These are phyloP conservation scores for Basipetospora chlamydospora DNA, from an alignment of 2,329 filamentous ascomycete genomes.

Conservation along the genomic window DNA sequence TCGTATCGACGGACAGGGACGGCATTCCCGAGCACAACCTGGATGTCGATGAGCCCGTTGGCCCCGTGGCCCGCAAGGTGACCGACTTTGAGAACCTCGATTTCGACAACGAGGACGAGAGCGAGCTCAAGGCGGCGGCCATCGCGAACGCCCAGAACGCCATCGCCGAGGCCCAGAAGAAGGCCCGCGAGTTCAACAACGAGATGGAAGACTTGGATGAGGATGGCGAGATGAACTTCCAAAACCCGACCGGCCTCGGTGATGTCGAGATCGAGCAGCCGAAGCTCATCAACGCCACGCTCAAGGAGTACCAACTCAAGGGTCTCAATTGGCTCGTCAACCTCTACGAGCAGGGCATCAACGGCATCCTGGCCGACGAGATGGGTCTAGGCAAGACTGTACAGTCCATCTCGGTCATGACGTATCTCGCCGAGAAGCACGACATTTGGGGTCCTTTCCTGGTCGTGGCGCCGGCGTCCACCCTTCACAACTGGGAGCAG, in stretches of 20 bases:
- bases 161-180: slow-evolving; percentile 84
- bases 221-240: slow-evolving; percentile 98
- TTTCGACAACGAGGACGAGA: slow-evolving; percentile 91
- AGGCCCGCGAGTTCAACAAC: slow-evolving; percentile 85
- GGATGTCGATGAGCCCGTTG: slow-evolving; percentile 37
- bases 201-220: slow-evolving; percentile 58
- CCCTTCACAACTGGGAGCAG: slow-evolving; percentile 98
- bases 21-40: slow-evolving; percentile 25
- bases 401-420: slow-evolving; percentile 98
- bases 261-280: slow-evolving; percentile 91
- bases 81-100: slow-evolving; percentile 90
- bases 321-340: slow-evolving; percentile 99
- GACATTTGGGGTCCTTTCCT: slow-evolving; percentile 97
- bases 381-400: slow-evolving; percentile 99
- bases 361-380: slow-evolving; percentile 94
- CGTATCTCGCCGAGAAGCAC: slow-evolving; percentile 91
- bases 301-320: slow-evolving; percentile 98
- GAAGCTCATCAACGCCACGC: slow-evolving; percentile 78
- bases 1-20: slow-evolving; percentile 38
- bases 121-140: slow-evolving; percentile 63
- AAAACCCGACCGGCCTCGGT: slow-evolving; percentile 90
- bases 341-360: slow-evolving; percentile 98
- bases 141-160: slow-evolving; percentile 94
- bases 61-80: slow-evolving; percentile 51
- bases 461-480: slow-evolving; percentile 90